Evolutionary conservation across 106 monocot genomes (phyloP), one percentile per base, ranked within the genome.

Genomic region (Dioscorea zingiberensis): DNA sequence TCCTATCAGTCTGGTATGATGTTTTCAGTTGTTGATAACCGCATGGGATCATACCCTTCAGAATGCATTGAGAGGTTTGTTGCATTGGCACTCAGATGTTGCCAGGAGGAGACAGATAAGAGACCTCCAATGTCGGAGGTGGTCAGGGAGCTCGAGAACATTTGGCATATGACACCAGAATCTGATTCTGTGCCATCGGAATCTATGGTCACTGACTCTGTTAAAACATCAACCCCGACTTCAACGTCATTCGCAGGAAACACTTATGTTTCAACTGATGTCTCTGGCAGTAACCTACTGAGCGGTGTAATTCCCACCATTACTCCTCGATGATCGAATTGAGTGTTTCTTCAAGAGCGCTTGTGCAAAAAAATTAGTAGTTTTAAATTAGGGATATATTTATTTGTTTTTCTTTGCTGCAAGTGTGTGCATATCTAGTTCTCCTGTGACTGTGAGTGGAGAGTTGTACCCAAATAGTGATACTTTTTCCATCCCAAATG

Each of bases 91-190:
- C 91, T 98, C 4, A 69, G 77, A 21, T 98, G 97, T 24, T 92
- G 97, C 71, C 77, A 69, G 27, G 97, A 88, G 23, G 92, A 98
- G 59, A 86, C 97, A 19, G 88, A 98, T 51, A 72, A 74, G 38
- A 81, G 97, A 54, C 92, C 97, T 49, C 80, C 97, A 8, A 92
- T 98, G 92, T 25, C 65, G 4, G 97, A 92, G 51, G 86, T 98
- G 23, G 81, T 89, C 21, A 73, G 97, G 60, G 97, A 97, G 75
- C 74, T 97, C 13, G 97, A 97, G 54, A 75, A 26, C 55, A 86
- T 97, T 49, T 84, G 71, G 79, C 55, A 44, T 12, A 80, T 98
- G 84, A 78, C 66, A 13, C 84, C 88, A 13, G 84, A 82, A 38
- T 70, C 73, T 7, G 69, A 88, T 55, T 10, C 48, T 7, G 60